phyloP scores from a whole-genome alignment of 805 yeast species.

The Ogataea neopini region DNA sequence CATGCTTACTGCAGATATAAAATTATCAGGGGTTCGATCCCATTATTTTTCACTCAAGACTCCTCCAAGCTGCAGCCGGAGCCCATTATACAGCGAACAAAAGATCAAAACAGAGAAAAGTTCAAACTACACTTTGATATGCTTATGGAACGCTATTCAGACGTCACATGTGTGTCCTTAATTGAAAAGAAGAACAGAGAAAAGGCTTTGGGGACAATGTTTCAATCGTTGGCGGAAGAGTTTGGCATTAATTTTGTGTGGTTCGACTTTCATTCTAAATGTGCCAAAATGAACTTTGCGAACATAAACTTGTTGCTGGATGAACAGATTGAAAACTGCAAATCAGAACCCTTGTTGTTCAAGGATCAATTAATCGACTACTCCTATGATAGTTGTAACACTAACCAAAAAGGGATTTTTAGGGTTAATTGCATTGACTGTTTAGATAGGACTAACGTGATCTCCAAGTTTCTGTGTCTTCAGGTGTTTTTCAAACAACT shows the following conservation, averaged over 20 bases:
- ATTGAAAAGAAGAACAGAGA: slow-evolving; percentile 40
- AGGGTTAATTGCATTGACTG: slow-evolving; percentile 65
- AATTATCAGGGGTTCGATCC: slow-evolving; percentile 60
- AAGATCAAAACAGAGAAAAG: slow-evolving; percentile 29
- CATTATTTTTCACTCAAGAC: slow-evolving; percentile 64
- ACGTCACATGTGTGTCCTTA: slow-evolving; percentile 38
- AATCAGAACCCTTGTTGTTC: slow-evolving; percentile 13
- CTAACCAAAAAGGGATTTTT: slow-evolving; percentile 53
- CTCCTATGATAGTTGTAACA: slow-evolving; percentile 35
- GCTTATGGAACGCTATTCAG: slow-evolving; percentile 8
- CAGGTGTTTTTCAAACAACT: slow-evolving; percentile 30
- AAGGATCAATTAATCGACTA: slow-evolving; percentile 20
- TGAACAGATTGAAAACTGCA: slow-evolving; percentile 17
- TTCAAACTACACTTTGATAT: slow-evolving; percentile 36
- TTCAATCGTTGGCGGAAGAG: slow-evolving; percentile 36
- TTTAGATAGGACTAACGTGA: slow-evolving; percentile 60
- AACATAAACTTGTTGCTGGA: slow-evolving; percentile 37
- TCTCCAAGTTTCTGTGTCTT: slow-evolving; percentile 43
- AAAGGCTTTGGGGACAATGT: slow-evolving; percentile 39
- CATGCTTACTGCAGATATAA: slow-evolving; percentile 28
- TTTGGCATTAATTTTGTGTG: slow-evolving; percentile 47
- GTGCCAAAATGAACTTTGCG: slow-evolving; percentile 43
- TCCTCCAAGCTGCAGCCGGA: slow-evolving; percentile 47
- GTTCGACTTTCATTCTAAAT: slow-evolving; percentile 64
- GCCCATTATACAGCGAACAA: slow-evolving; percentile 36